These are phyloP conservation scores for Chlamydomonas asymmetrica DNA, from an alignment of 139 green algal species.

Conservation along the genomic window DNA sequence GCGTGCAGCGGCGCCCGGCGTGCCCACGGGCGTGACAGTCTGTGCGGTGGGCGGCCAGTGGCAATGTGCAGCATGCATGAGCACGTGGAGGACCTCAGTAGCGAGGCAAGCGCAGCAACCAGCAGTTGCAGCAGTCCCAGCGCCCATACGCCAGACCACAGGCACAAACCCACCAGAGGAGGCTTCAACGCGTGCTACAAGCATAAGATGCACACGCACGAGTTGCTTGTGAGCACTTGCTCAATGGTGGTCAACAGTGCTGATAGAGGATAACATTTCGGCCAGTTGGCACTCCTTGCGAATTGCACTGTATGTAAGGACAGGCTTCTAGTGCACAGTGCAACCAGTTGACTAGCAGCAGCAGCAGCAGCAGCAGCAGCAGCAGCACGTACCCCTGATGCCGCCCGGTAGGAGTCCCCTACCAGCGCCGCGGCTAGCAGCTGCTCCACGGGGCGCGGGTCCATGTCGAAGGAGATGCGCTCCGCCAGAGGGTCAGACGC, in stretches of 20 bases:
- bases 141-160: background rate
- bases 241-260: too few relatives aligned
- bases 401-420: too few relatives aligned
- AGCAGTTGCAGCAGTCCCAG: background rate
- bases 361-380: background rate
- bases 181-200: background rate
- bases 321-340: background rate
- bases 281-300: too few relatives aligned
- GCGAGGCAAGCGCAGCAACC: constrained; percentile 4
- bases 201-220: too few relatives aligned
- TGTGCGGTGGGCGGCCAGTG: background rate
- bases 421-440: constrained; percentile 36
- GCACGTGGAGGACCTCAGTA: too few relatives aligned
- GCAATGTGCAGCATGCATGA: background rate
- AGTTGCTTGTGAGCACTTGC: too few relatives aligned
- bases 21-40: constrained; percentile 14
- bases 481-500: constrained; percentile 65
- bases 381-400: too few relatives aligned
- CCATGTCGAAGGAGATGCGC: constrained; percentile 64
- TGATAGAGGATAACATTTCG: too few relatives aligned
- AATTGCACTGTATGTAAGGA: background rate
- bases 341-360: background rate
- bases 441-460: constrained; percentile 60
- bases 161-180: background rate
- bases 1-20: background rate